A percentile compares a stretch with the other conserved stretches of the same genome.
Evolutionary conservation across 768 basidiomycete genomes (phyloP).

Genomic region (Suillus sp.): DNA sequence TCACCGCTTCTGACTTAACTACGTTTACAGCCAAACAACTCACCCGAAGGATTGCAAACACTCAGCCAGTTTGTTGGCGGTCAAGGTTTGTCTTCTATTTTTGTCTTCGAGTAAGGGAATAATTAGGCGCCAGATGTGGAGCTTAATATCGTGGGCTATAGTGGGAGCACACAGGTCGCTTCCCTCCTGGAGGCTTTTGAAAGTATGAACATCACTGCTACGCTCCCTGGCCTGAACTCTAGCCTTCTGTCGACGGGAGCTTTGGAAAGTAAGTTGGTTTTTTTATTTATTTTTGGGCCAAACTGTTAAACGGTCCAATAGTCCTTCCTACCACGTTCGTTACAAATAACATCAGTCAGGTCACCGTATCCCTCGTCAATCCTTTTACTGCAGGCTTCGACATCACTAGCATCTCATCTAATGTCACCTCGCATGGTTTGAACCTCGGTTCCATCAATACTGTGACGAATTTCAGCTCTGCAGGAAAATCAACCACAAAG

Average conservation of each 20-base stretch:
- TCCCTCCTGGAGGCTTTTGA: constrained; percentile 65
- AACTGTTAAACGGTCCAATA: constrained; percentile 21
- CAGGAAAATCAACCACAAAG: constrained; percentile 54
- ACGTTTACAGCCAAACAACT: constrained; percentile 54
- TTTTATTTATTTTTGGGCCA: not conserved
- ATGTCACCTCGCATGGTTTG: constrained; percentile 63
- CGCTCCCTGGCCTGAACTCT: constrained; percentile 60
- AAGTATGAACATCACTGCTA: constrained; percentile 55
- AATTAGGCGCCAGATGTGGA: constrained; percentile 46
- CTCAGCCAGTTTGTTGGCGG: constrained; percentile 69
- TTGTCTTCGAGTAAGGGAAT: not conserved
- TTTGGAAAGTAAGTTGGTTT: constrained; percentile 46
- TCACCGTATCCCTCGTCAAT: constrained; percentile 61
- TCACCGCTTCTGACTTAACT: not conserved
- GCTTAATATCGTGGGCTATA: constrained; percentile 58
- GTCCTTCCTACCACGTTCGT: constrained; percentile 67
- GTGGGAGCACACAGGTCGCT: constrained; percentile 57
- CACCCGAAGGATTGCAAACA: constrained; percentile 59
- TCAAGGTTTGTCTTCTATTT: constrained; percentile 40
- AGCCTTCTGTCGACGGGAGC: constrained; percentile 58
- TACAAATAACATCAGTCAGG: constrained; percentile 63
- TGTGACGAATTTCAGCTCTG: constrained; percentile 48
- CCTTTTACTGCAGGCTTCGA: constrained; percentile 64
- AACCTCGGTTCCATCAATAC: constrained; percentile 61
- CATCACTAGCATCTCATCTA: constrained; percentile 60